Evolutionary conservation across 768 basidiomycete species (phyloP).

Genomic region (Ephemerocybe angulata): DNA sequence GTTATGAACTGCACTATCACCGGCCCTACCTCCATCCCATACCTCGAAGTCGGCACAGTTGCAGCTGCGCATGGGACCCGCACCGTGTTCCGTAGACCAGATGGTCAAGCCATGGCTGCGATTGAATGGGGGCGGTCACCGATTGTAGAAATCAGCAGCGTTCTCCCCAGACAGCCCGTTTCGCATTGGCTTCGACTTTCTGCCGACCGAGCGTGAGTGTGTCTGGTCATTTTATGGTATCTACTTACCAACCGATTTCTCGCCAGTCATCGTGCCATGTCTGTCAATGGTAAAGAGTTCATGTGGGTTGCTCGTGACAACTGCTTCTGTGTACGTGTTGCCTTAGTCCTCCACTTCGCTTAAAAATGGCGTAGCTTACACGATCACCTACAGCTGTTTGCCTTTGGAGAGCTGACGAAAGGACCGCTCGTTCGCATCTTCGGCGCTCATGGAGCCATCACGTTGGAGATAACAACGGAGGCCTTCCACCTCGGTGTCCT

Average conservation of each 20-base stretch:
- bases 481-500: conserved; percentile 45
- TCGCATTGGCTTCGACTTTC: conserved; percentile 43
- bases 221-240: neutral
- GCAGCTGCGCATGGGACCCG: conserved; percentile 18
- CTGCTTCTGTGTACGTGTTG: neutral
- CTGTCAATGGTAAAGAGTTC: neutral
- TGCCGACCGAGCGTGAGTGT: conserved; percentile 35
- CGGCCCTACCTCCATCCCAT: conserved; percentile 38
- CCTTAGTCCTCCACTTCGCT: neutral
- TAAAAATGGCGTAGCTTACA: neutral
- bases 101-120: conserved; percentile 33
- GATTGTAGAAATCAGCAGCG: conserved; percentile 35
- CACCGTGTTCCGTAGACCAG: conserved; percentile 19
- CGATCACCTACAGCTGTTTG: neutral
- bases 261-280: neutral
- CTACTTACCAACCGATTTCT: neutral
- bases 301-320: neutral
- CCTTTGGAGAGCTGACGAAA: neutral
- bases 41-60: conserved; percentile 39
- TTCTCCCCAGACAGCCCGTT: conserved; percentile 30
- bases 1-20: conserved; percentile 43
- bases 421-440: conserved; percentile 32
- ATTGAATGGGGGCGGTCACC: conserved; percentile 45
- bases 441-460: conserved; percentile 25
- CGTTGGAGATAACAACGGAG: conserved; percentile 44